These are phyloP conservation scores for Niveomyces coronatus DNA, from an alignment of 2,329 filamentous ascomycete species.

Conservation along the genomic window DNA sequence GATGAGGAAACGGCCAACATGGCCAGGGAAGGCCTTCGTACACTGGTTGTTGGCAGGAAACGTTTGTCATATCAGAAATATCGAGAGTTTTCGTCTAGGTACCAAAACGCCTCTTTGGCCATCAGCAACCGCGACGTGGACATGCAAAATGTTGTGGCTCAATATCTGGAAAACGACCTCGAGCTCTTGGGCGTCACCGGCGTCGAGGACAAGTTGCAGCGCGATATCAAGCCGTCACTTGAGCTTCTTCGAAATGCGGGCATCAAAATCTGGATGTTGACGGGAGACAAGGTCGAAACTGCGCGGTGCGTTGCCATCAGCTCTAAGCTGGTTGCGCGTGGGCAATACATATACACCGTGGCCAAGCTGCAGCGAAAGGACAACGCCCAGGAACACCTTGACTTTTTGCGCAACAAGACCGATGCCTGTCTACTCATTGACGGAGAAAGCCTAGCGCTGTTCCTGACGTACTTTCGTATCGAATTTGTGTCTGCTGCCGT, in stretches of 20 bases:
- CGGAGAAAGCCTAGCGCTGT: conserved; percentile 76
- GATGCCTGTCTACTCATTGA: conserved; percentile 87
- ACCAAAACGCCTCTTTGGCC: conserved; percentile 70
- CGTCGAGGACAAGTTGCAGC: conserved; percentile 93
- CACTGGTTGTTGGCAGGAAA: conserved; percentile 89
- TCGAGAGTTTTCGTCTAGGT: conserved; percentile 62
- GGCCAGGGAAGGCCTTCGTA: conserved; percentile 91
- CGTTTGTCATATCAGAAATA: conserved; percentile 71
- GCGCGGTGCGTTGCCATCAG: conserved; percentile 92
- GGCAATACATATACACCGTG: conserved; percentile 93
- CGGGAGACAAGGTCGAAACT: conserved; percentile 96
- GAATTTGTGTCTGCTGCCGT: conserved; percentile 88
- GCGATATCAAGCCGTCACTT: conserved; percentile 88
- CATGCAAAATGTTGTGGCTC: conserved; percentile 70
- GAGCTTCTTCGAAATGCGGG: conserved; percentile 93
- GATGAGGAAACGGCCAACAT: conserved; percentile 99
- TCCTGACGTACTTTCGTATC: conserved; percentile 70
- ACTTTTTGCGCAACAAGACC: conserved; percentile 79
- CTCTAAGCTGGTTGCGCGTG: conserved; percentile 84
- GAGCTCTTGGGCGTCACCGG: conserved; percentile 95
- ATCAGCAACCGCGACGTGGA: conserved; percentile 70
- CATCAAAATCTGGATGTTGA: conserved; percentile 99
- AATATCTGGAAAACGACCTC: conserved; percentile 76
- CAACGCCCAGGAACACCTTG: conserved; percentile 75
- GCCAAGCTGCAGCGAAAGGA: conserved; percentile 76